A percentile compares a stretch with the other conserved stretches of the same genome.
phyloP scores from a whole-genome alignment of 805 yeast genomes.

The Tetrapisispora pingtungensis region DNA sequence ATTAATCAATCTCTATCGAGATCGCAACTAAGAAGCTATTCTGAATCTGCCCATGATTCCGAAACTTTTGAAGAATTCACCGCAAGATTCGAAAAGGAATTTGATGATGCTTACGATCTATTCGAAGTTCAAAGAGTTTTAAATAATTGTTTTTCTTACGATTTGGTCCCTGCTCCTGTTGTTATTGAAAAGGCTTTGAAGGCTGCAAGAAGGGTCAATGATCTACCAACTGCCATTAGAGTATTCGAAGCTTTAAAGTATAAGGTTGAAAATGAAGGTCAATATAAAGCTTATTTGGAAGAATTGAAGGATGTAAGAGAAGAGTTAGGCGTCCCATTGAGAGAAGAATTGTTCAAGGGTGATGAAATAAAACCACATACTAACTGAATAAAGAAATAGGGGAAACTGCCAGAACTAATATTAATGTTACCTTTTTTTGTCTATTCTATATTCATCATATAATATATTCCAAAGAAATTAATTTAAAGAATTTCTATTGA shows the following conservation, averaged over 20 bases:
- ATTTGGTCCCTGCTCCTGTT: slow-evolving; percentile 95
- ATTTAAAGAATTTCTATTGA: too few species aligned
- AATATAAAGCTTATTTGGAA: slow-evolving; percentile 91
- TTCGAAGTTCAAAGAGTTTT: slow-evolving; percentile 88
- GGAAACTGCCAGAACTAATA: too few species aligned
- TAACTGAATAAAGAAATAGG: not conserved
- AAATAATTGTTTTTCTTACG: slow-evolving; percentile 97
- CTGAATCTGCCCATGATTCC: slow-evolving; percentile 63
- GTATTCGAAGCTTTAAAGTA: slow-evolving; percentile 94
- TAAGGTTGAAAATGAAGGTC: slow-evolving; percentile 91
- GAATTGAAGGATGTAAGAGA: slow-evolving; percentile 86
- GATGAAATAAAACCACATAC: not conserved
- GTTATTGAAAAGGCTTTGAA: slow-evolving; percentile 91
- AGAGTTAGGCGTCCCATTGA: slow-evolving; percentile 86
- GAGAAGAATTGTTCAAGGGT: slow-evolving; percentile 66
- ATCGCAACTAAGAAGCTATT: slow-evolving; percentile 51
- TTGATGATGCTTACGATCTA: slow-evolving; percentile 83
- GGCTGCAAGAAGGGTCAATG: slow-evolving; percentile 98
- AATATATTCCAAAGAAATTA: not conserved
- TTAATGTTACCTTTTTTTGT: too few species aligned
- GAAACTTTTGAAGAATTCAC: slow-evolving; percentile 95
- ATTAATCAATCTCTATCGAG: not conserved
- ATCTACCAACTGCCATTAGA: slow-evolving; percentile 96
- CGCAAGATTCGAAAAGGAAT: slow-evolving; percentile 83
- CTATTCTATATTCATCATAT: not conserved